Evolutionary conservation across 352 stramenopile genomes (phyloP), one percentile per base, ranked within the genome.

Genomic region (Globisporangium cystogenes): DNA sequence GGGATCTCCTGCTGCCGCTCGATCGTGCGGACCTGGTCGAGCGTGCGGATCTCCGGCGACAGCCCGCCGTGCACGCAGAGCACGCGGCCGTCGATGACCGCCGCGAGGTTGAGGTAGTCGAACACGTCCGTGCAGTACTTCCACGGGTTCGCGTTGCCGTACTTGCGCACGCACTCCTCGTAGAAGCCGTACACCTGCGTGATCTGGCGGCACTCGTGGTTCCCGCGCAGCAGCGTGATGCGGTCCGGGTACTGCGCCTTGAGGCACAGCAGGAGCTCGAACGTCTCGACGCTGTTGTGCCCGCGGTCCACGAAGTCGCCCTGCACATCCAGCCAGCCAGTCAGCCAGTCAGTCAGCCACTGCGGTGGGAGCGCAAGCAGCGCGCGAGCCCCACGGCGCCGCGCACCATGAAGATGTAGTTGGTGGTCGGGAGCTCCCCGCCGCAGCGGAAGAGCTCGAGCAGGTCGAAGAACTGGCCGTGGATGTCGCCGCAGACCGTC

Each of bases 121-220:
- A 99, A 99, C 60, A 97, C 94, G 64, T 98, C 88, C 31, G 93
- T 96, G 65, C 91, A 98, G 68, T 98, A 97, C 65, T 97, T 92
- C 94, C 94, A 99, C 15, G 92, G 89, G 65, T 95, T 97, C 42
- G 90, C 90, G 67, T 97, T 98, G 55, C 94, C 96, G 69, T 98
- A 99, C 75, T 99, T 98, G 57, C 90, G 86, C 44, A 98, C 76
- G 58, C 93, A 98, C 71, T 99, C 96, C 66, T 98, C 96, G 65
- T 98, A 98, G 65, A 99, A 99, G 41, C 96, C 96, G 57, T 98
- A 99, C 10, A 98, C 90, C 79, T 98, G 93, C 54, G 95, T 98
- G 65, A 98, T 98, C 82, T 98, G 93, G 40, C 96, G 86, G 60
- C 82, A 94, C 75, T 96, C 86, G 68, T 96, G 88, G 65, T 96